Conservation (phyloP, 805 yeast species). For the Nakazawaea populi region DNA sequence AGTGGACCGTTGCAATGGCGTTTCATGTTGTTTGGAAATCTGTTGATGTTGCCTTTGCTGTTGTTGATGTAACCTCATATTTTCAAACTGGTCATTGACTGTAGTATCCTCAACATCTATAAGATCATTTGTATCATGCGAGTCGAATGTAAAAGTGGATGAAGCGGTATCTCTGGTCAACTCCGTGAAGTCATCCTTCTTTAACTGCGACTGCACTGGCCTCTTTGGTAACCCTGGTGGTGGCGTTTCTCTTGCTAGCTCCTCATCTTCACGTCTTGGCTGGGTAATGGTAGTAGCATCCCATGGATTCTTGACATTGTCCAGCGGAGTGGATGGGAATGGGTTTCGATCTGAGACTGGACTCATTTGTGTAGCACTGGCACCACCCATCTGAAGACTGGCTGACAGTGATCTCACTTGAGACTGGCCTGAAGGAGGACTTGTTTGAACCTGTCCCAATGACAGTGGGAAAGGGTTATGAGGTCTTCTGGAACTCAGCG, state of each 20-base stretch:
- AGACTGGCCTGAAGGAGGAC: not conserved
- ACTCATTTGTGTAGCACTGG: not conserved
- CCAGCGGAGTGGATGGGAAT: not conserved
- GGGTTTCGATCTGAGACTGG: not conserved
- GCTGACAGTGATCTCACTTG: not conserved
- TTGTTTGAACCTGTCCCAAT: not conserved
- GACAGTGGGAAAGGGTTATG: conserved; percentile 2
- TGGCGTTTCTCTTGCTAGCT: not conserved
- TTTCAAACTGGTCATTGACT: not conserved
- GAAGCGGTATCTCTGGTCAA: not conserved
- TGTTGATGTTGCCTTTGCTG: not conserved
- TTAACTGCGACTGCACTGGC: not conserved
- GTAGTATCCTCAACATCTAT: conserved; percentile 6
- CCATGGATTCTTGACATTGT: not conserved
- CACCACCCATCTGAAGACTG: not conserved
- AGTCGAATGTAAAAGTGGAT: not conserved
- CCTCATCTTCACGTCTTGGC: not conserved
- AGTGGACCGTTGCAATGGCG: not conserved
- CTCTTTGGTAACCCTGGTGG: conserved; percentile 4
- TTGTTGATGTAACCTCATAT: conserved; percentile 1
- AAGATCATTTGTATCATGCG: not conserved
- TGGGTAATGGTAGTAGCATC: not conserved
- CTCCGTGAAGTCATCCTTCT: conserved; percentile 1
- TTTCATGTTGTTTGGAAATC: not conserved
- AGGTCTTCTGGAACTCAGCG: not conserved